Base-by-base conservation (phyloP, 306 rosid species). In the Vigna radiata region DNA sequence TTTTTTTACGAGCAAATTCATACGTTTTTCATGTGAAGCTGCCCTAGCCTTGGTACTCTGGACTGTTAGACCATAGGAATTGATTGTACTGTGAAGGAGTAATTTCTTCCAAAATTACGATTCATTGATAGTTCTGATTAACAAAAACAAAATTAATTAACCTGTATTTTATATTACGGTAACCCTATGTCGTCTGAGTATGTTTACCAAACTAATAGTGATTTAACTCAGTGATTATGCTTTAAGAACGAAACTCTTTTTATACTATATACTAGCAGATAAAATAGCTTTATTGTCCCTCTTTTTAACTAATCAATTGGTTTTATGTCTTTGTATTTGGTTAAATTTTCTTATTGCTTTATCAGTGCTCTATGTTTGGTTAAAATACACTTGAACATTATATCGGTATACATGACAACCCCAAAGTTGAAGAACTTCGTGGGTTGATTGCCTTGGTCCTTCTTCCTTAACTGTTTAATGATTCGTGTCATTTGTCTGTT, bases 401-500 rank as follows among this genome's bases (percentile, higher is more conserved):
- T 17, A 41, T 15, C 43, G 37, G 64, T 49, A 13, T 52, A 17
- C 70, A 61, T 73, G 33, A 31, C 18, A 55, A 48, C 73, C 64
- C 23, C 7, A 65, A 64, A 71, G 17, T 23, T 5, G 1, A 67
- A 19, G 65, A 47, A 17, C 68, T 74, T 74, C 48, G 33, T 16
- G 19, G 36, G 44, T 48, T 66, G 70, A 27, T 5, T 23, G 44
- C 11, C 33, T 55, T 19, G 33, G 43, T 44, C 27, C 49, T 43
- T 72, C 53, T 41, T 43, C 60, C 43, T 41, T 49, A 18, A 39
- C 37, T 53, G 44, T 18, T 73, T 65, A 43, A 39, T 18, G 61
- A 73, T 60, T 49, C 27, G 67, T 72, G 66, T 55, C 62, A 39
- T 81, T 46, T 44, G 37, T 76, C 63, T 49, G 48, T 58, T 61